These are phyloP conservation scores for Lagenidium giganteum DNA, from an alignment of 352 stramenopile genomes.

Conservation along the genomic window DNA sequence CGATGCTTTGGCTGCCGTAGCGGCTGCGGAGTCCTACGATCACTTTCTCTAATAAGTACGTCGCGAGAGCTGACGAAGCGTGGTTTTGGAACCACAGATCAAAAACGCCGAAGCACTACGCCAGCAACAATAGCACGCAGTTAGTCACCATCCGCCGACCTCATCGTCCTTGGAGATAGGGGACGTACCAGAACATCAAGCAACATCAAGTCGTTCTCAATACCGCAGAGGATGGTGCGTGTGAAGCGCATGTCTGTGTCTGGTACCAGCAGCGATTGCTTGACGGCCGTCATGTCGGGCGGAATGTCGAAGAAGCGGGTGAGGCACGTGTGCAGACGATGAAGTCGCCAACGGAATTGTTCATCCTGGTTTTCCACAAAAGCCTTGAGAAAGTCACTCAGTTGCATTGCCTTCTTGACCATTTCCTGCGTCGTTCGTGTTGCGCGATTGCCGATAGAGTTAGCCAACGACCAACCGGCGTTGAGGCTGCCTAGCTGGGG, in stretches of 20 bases:
- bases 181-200: conserved; percentile 75
- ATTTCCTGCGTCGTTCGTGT: conserved; percentile 35
- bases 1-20: conserved; percentile 43
- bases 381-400: conserved; percentile 76
- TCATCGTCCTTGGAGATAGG: neutral
- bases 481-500: neutral
- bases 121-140: neutral
- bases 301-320: conserved; percentile 66
- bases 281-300: conserved; percentile 66
- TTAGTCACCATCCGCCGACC: conserved; percentile 7
- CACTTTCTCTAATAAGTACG: conserved; percentile 43
- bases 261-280: conserved; percentile 64
- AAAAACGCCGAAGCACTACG: conserved; percentile 66
- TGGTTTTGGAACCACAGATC: conserved; percentile 67
- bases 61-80: conserved; percentile 51
- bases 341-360: conserved; percentile 69
- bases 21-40: conserved; percentile 29
- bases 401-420: conserved; percentile 38
- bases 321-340: conserved; percentile 67
- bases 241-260: conserved; percentile 54
- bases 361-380: conserved; percentile 85
- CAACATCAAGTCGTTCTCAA: conserved; percentile 86
- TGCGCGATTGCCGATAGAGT: neutral
- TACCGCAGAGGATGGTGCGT: conserved; percentile 57
- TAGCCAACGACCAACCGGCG: conserved; percentile 11